phyloP scores from a whole-genome alignment of 148 eudicot species.

The Limonium bicolor region DNA sequence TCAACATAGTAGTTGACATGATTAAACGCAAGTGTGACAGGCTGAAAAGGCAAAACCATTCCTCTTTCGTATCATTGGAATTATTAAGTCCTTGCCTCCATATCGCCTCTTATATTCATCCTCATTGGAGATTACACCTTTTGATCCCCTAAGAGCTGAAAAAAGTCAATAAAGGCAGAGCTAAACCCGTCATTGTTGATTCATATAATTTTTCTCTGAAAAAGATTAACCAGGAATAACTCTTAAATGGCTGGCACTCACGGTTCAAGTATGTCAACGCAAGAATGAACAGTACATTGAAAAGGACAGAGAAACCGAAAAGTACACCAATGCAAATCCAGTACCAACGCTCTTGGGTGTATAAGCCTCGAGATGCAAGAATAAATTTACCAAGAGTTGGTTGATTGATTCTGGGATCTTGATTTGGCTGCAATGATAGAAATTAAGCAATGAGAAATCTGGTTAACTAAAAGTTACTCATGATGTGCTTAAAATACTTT shows the following conservation, averaged over 20 bases:
- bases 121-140: slow-evolving; percentile 19
- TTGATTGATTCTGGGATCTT: slow-evolving; percentile 34
- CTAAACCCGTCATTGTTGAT: too few relatives aligned
- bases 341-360: slow-evolving; percentile 39
- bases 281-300: slow-evolving; percentile 42
- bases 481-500: too few relatives aligned
- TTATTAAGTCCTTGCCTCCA: too few relatives aligned
- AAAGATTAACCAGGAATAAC: background rate
- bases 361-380: slow-evolving; percentile 52
- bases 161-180: too few relatives aligned
- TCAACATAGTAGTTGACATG: slow-evolving; percentile 53
- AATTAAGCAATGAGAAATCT: background rate
- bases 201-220: background rate
- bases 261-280: slow-evolving; percentile 47
- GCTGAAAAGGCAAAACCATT: slow-evolving; percentile 57
- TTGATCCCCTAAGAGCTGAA: slow-evolving; percentile 51
- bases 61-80: slow-evolving; percentile 21
- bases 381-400: slow-evolving; percentile 56
- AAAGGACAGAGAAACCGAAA: slow-evolving; percentile 43
- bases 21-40: slow-evolving; percentile 47
- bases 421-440: slow-evolving; percentile 57
- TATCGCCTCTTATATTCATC: slow-evolving; percentile 16
- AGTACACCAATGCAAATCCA: slow-evolving; percentile 62
- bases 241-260: slow-evolving; percentile 14
- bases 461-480: background rate